Evolutionary conservation across 139 green algal species (phyloP).

Genomic region (Auxenochlorella pyrenoidosa): DNA sequence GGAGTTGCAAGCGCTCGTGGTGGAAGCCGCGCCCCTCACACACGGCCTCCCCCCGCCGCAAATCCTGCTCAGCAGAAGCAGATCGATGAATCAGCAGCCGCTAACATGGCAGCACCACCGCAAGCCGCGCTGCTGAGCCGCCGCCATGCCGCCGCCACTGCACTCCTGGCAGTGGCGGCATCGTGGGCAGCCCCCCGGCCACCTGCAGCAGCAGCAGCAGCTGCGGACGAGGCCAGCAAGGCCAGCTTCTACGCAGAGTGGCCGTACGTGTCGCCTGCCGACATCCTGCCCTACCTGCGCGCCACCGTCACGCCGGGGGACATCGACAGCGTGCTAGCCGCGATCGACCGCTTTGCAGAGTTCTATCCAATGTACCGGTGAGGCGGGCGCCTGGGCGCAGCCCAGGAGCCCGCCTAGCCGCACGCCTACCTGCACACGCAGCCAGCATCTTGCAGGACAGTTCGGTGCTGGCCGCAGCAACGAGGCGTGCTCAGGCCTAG

Average conservation of each 20-base stretch:
- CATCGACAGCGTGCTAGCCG: slow-evolving; percentile 11
- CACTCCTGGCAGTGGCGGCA: background rate
- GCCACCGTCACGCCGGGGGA: background rate
- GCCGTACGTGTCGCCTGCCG: background rate
- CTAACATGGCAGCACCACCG: background rate
- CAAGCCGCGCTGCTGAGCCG: background rate
- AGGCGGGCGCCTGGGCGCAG: background rate
- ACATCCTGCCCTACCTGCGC: slow-evolving; percentile 19
- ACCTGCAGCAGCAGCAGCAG: background rate
- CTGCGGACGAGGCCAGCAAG: background rate
- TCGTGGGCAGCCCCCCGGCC: background rate
- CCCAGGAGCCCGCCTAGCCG: too few species aligned
- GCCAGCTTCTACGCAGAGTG: background rate
- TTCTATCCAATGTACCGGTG: slow-evolving; percentile 27
- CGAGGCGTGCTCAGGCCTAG: too few species aligned
- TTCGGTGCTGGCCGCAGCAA: too few species aligned
- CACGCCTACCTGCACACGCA: too few species aligned
- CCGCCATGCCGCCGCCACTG: background rate
- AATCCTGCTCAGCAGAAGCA: background rate
- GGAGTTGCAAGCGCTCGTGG: background rate
- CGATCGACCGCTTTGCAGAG: slow-evolving; percentile 9
- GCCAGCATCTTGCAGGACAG: too few species aligned
- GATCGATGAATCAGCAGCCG: background rate
- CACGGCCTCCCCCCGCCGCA: too few species aligned
- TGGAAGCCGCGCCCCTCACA: background rate